Base-by-base conservation (phyloP, 2,329 filamentous ascomycete species). In the Penicillium sp. region DNA sequence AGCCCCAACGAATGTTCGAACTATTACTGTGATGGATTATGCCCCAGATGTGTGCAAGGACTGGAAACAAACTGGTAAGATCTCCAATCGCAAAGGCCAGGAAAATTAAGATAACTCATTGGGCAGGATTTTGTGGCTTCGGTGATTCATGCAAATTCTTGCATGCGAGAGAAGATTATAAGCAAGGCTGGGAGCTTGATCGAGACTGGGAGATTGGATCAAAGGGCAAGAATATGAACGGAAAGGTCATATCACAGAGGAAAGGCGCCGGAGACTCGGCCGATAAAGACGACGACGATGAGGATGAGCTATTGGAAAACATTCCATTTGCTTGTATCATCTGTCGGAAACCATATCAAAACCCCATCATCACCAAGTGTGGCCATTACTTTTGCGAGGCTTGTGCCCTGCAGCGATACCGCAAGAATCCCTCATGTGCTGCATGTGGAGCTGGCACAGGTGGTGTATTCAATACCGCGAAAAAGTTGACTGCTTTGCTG, bases 31-130 rank as follows among this genome's bases (percentile, higher is more conserved):
- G 5, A 94, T 80, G 20, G 92, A 98, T 59, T 96, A 86, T 59
- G 83, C 85, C 0, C 87, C 90, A 0, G 90, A 96, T 50, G 85
- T 94, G 0, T 98, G 92, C 67, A 96, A 96, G 62, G 92, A 96
- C 59, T 92, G 86, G 65, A 90, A 90, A 51, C 76, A 85, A 54
- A 92, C 82, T 0, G 83, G 1, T 82, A 39, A 17, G n/a, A 29
- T 12, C 18, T 31, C 22, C 5, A 27, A 4, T 27, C 12, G 10
- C 11, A 4, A 11, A 4, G 4, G 11, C 25, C 12, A 11, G 12
- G 25, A 11, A n/a, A 4, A 27, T 11, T 27, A 27, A 6, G 5
- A 39, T 40, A 70, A 73, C 51, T 18, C 9, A 15, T 26, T 23
- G 6, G 12, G 12, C 12, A 20, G 20, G 23, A 36, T 41, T 72